These are phyloP conservation scores for Lenzites betulinus DNA, from an alignment of 768 basidiomycete genomes.

Conservation along the genomic window DNA sequence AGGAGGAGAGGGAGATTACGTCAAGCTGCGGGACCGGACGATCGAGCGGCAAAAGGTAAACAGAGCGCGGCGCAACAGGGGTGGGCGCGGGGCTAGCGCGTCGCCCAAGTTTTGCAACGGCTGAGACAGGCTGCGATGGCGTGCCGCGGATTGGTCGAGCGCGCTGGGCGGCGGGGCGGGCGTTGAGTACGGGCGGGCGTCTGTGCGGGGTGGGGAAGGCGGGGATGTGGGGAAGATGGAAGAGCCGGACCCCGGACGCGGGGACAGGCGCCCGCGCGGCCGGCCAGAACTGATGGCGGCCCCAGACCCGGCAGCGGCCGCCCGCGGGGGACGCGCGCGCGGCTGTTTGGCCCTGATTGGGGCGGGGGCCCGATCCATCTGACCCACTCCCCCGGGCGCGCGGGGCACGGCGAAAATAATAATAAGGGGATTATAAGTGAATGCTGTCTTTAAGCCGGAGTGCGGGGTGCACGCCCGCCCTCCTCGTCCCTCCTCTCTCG, in stretches of 20 bases:
- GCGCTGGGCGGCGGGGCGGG: neutral
- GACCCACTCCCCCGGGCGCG: conserved; percentile 7
- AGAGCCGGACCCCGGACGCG: conserved; percentile 18
- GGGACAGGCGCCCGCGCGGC: conserved; percentile 18
- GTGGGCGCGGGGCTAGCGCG: conserved; percentile 5
- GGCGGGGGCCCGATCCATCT: neutral
- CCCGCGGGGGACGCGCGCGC: neutral
- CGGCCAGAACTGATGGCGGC: conserved; percentile 18
- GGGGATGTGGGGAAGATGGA: conserved; percentile 16
- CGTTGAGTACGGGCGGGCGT: conserved; percentile 9
- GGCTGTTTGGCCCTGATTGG: conserved; percentile 10
- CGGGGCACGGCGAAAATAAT: conserved; percentile 20
- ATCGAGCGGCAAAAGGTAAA: conserved; percentile 15
- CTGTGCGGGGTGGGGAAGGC: neutral
- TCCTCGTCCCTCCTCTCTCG: neutral
- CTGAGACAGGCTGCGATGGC: conserved; percentile 1
- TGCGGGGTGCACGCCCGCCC: conserved; percentile 22
- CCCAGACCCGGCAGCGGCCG: neutral
- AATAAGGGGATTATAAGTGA: conserved; percentile 19
- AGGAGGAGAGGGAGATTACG: conserved; percentile 7
- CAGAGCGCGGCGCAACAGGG: neutral
- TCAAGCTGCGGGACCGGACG: conserved; percentile 8
- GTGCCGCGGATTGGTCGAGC: neutral
- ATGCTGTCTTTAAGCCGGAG: conserved; percentile 21
- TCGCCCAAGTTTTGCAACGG: neutral